Evolutionary conservation across 139 green algal species (phyloP).

Genomic region (Chlamydomonas schloesseri): DNA sequence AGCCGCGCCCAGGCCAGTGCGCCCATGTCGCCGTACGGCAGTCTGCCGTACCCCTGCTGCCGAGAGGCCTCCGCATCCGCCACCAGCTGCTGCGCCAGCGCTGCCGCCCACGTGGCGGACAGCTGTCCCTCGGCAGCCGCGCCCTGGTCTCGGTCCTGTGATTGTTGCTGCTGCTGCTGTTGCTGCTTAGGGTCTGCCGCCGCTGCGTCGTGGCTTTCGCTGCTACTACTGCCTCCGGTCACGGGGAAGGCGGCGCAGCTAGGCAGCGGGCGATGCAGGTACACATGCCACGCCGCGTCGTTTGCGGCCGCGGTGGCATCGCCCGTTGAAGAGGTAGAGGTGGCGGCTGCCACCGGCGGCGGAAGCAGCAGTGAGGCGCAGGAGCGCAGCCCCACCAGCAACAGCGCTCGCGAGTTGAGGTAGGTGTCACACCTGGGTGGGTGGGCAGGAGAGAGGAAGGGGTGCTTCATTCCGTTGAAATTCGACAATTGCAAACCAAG

Average conservation of each 20-base stretch:
- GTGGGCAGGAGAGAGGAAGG: background rate
- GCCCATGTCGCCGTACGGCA: slow-evolving; percentile 39
- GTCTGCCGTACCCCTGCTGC: background rate
- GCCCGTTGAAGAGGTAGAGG: too few relatives aligned
- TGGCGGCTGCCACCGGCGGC: background rate
- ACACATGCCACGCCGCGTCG: background rate
- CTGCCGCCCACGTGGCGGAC: slow-evolving; percentile 42
- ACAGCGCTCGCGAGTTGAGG: slow-evolving; percentile 54
- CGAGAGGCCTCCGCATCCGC: slow-evolving; percentile 13
- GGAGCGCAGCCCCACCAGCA: slow-evolving; percentile 24
- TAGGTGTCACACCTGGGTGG: slow-evolving; percentile 39
- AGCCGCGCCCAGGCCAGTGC: slow-evolving; percentile 48
- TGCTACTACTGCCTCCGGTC: too few relatives aligned
- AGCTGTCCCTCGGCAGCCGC: background rate
- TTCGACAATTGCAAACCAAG: background rate
- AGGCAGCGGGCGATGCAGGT: background rate
- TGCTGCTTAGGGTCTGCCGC: background rate
- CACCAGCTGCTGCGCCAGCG: slow-evolving; percentile 43
- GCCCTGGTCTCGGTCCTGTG: background rate
- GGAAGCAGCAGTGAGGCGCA: background rate
- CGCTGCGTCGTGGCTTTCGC: too few relatives aligned
- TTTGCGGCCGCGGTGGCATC: background rate
- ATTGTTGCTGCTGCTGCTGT: background rate
- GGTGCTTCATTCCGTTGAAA: too few relatives aligned
- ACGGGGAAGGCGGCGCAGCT: too few relatives aligned